Evolutionary conservation across 192 early-diverging fungal genomes (phyloP).

Genomic region (Podochytrium sp.): DNA sequence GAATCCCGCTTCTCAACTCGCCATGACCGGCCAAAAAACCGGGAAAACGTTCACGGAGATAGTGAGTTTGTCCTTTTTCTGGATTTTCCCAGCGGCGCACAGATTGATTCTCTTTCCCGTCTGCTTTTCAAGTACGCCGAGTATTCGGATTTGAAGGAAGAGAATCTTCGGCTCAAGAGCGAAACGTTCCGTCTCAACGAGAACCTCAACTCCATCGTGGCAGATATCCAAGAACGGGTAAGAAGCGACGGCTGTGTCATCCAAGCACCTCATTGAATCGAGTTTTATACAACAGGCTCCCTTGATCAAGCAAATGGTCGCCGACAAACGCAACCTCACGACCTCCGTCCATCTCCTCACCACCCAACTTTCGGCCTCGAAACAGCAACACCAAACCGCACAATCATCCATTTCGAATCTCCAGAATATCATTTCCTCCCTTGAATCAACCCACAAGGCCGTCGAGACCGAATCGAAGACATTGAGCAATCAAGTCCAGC

Average conservation of each 20-base stretch:
- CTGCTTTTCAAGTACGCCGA: conserved; percentile 33
- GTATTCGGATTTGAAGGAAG: conserved; percentile 31
- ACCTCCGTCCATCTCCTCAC: conserved; percentile 21
- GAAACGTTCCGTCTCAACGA: conserved; percentile 26
- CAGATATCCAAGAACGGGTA: conserved; percentile 18
- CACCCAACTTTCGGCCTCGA: not conserved
- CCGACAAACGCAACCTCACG: conserved; percentile 21
- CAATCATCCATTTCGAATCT: not conserved
- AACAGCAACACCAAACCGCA: not conserved
- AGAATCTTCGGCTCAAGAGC: conserved; percentile 13
- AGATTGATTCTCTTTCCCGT: not conserved
- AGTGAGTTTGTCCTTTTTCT: not conserved
- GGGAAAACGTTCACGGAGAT: conserved; percentile 38
- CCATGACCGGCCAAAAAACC: conserved; percentile 8
- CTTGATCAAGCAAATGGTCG: conserved; percentile 27
- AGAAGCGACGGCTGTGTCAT: not conserved
- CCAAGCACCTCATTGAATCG: not conserved
- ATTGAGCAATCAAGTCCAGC: conserved; percentile 30
- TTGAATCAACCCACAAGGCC: not conserved
- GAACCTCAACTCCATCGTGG: conserved; percentile 22
- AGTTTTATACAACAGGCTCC: conserved; percentile 32
- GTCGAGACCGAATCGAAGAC: conserved; percentile 2
- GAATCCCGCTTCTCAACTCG: conserved; percentile 28
- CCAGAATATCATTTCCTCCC: not conserved
- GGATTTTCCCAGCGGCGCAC: too few relatives aligned